Base-by-base conservation (phyloP, 148 eudicot species). In the Camellia granthamiana region DNA sequence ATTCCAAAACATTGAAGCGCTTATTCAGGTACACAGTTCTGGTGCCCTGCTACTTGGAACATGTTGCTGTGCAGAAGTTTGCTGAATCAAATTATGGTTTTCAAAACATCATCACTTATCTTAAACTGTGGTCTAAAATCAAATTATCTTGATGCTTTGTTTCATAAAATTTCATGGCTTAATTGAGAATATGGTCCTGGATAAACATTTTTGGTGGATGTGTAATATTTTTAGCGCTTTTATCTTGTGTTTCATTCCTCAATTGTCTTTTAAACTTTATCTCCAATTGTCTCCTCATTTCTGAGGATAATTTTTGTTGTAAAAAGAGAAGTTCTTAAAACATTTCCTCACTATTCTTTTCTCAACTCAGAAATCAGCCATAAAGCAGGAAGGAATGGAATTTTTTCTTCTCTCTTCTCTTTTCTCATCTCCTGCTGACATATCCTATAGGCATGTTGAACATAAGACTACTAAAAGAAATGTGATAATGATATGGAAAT, bases 1-100 rank as follows among this genome's bases (percentile, higher is more conserved):
- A 75, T 81, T 80, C 69, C 77, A 90, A 80, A 92, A 84, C 80
- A 87, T 91, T 60, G 81, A 85, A 83, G 89, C 90, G 54, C 97
- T 97, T 77, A 80, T 97, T 83, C 87, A 94, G 98, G 99, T 97
- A 89, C 71, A 69, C 46, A 74, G 38, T 42, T 62, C 67, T 82
- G 76, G 74, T 78, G 84, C 12, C 21, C 69, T n/a, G 38, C 10
- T 38, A 38, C 21, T 43, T 72, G 74, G 55, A 44, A 12, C 30
- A 42, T 72, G 58, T 55, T 71, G 58, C 42, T 18, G 3, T 10
- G 61, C 52, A 68, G 46, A 65, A 49, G 68, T 64, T 61, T 52
- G 18, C 47, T 11, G 43, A 52, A 64, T 74, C 47, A 65, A 21
- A 68, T 46, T 46, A 56, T 64, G 23, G 3, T 38, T 30, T 80